Evolutionary conservation across 2,329 filamentous ascomycete species (phyloP).

Genomic region (Verticillium zaregamsianum): DNA sequence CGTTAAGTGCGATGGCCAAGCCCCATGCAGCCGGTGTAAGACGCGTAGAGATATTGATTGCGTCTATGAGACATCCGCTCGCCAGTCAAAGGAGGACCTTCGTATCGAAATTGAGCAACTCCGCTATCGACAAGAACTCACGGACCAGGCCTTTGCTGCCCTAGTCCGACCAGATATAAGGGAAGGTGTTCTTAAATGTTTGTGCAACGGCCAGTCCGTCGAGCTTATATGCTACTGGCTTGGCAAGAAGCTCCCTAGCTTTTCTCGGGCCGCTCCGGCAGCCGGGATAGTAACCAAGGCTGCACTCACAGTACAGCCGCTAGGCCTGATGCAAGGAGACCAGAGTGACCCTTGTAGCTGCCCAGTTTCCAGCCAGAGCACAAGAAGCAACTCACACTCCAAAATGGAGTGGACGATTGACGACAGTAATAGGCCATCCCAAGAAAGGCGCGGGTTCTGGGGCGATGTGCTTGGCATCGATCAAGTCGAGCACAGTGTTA

Average conservation of each 20-base stretch:
- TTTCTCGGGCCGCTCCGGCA: neutral
- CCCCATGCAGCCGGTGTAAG: constrained; percentile 52
- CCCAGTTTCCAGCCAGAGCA: constrained; percentile 40
- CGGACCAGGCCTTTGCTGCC: constrained; percentile 51
- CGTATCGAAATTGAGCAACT: constrained; percentile 56
- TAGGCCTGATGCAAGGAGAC: constrained; percentile 32
- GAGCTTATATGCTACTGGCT: constrained; percentile 55
- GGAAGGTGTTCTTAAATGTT: constrained; percentile 49
- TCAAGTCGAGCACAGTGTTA: constrained; percentile 23
- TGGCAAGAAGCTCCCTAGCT: constrained; percentile 19
- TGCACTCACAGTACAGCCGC: constrained; percentile 24
- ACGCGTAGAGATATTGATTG: constrained; percentile 52
- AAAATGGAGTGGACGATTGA: constrained; percentile 44
- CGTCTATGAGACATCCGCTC: constrained; percentile 57
- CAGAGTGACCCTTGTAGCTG: constrained; percentile 45
- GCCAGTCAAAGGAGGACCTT: constrained; percentile 60
- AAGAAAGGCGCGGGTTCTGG: constrained; percentile 47
- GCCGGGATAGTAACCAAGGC: constrained; percentile 17
- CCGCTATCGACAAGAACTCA: constrained; percentile 48
- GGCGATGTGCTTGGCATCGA: constrained; percentile 37
- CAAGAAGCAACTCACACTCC: constrained; percentile 35
- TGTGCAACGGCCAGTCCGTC: constrained; percentile 50
- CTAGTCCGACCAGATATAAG: constrained; percentile 45
- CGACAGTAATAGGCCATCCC: constrained; percentile 26
- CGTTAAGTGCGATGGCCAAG: constrained; percentile 53